Conservation (phyloP, 345 rosid species). For the Pseudoturritis turrita region DNA sequence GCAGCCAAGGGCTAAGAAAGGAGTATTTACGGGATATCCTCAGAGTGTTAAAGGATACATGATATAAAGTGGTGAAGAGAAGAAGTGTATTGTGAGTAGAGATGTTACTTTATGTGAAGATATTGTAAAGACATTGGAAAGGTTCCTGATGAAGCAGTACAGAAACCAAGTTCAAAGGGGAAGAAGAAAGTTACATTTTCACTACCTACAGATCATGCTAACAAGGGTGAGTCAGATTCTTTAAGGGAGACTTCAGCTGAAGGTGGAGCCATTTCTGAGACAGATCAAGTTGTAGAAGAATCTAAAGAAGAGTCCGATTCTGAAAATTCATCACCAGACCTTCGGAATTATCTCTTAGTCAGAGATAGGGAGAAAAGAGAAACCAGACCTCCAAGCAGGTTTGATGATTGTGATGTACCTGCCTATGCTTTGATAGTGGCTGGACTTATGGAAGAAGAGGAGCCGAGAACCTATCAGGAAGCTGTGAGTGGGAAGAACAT, state of each 20-base stretch:
- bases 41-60: neutral
- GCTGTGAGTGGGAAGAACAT: no score
- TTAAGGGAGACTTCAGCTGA: neutral
- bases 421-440: neutral
- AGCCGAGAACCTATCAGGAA: no score
- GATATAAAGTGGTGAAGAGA: neutral
- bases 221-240: no score
- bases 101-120: neutral
- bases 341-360: neutral
- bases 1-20: neutral
- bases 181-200: no score
- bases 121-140: neutral
- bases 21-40: neutral
- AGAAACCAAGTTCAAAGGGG: no score
- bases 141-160: no score
- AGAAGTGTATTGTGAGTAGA: neutral
- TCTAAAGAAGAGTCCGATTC: no score
- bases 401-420: neutral
- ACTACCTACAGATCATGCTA: no score
- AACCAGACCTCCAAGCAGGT: neutral
- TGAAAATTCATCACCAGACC: neutral
- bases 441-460: no score
- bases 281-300: no score
- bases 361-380: neutral
- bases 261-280: neutral